Evolutionary conservation across 2,329 filamentous ascomycete genomes (phyloP).

Genomic region (Fusarium ambrosium): DNA sequence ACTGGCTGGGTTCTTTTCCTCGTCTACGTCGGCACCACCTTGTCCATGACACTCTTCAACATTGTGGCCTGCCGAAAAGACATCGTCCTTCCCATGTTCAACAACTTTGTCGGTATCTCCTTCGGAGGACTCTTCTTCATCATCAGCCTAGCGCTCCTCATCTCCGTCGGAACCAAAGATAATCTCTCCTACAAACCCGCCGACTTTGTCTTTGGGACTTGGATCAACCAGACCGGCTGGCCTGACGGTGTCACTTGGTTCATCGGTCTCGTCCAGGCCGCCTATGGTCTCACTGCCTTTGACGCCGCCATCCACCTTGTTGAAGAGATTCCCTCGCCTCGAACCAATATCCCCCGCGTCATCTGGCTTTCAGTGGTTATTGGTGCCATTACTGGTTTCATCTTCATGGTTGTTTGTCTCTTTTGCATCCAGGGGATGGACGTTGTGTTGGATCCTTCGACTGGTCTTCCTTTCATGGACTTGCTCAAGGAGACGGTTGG

Average conservation of each 20-base stretch:
- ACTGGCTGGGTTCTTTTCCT: slow-evolving; percentile 69
- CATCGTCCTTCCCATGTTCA: slow-evolving; percentile 60
- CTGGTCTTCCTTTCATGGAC: slow-evolving; percentile 64
- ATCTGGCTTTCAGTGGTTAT: slow-evolving; percentile 66
- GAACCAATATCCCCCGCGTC: slow-evolving; percentile 63
- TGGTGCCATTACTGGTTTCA: slow-evolving; percentile 63
- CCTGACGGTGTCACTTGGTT: slow-evolving; percentile 69
- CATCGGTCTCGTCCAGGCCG: slow-evolving; percentile 68
- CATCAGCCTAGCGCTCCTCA: slow-evolving; percentile 64
- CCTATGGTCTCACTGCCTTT: slow-evolving; percentile 66
- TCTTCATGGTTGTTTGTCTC: slow-evolving; percentile 66
- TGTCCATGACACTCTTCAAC: slow-evolving; percentile 64
- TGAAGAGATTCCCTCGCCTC: slow-evolving; percentile 67
- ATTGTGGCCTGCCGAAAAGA: slow-evolving; percentile 63
- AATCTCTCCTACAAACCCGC: slow-evolving; percentile 62
- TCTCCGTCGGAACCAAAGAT: slow-evolving; percentile 62
- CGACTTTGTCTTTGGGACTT: slow-evolving; percentile 65
- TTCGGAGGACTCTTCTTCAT: slow-evolving; percentile 67
- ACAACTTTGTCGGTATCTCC: slow-evolving; percentile 68
- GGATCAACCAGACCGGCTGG: slow-evolving; percentile 64
- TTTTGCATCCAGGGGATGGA: slow-evolving; percentile 64
- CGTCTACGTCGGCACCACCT: slow-evolving; percentile 65
- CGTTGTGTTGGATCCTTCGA: slow-evolving; percentile 54
- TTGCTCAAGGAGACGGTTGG: slow-evolving; percentile 56
- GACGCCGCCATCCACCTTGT: slow-evolving; percentile 71